Evolutionary conservation across 2,329 filamentous ascomycete genomes (phyloP), one percentile per base, ranked within the genome.

Genomic region (Xylaria digitata): DNA sequence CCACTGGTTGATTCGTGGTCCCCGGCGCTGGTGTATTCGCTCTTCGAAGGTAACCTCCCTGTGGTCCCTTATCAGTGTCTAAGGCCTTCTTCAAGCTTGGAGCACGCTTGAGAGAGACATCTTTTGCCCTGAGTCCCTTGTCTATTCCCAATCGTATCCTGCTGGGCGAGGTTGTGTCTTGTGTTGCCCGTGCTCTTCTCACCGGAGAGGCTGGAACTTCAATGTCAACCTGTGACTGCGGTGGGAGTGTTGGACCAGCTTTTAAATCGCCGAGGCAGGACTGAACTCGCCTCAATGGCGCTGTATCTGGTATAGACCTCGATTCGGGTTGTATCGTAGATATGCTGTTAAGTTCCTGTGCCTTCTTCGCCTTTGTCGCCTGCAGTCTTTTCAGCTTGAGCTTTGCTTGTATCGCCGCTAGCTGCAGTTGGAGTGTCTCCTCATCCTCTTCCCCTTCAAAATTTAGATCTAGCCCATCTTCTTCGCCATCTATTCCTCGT

Each of bases 381-480:
- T 96, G 92, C 15, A 98, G 82, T 75, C 91, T 94, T 79, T 97
- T 98, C 70, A 98, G 80, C 79, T 91, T 96, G 59, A 98, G 81
- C 67, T 91, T 90, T 6, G 94, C 93, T 78, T 98, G 90, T 65
- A 99, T 97, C 62, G 92, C 93, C 70, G 94, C 90, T 5, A 98
- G 82, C 77, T 97, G 90, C 69, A 99, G 82, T 75, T 96, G 89
- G 40, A 98, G 81, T 1, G 89, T 96, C 82, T 98, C 94, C 6
- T 96, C 91, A 4, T 92, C 90, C 0, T 90, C 88, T 9, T 89
- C 85, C 4, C 81, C 82, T 3, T 83, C 81, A 9, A 64, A 23
- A 23, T 66, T 61, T 81, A 56, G 77, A 69, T 80, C 80, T 54
- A 78, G 71, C 48, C 77, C 78, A 46, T 71, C 76, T 49, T 74